Percentiles rank a stretch among this genome's conserved stretches.
Evolutionary conservation across 2,329 filamentous ascomycete species (phyloP).

Genomic region (Amauroascus niger): DNA sequence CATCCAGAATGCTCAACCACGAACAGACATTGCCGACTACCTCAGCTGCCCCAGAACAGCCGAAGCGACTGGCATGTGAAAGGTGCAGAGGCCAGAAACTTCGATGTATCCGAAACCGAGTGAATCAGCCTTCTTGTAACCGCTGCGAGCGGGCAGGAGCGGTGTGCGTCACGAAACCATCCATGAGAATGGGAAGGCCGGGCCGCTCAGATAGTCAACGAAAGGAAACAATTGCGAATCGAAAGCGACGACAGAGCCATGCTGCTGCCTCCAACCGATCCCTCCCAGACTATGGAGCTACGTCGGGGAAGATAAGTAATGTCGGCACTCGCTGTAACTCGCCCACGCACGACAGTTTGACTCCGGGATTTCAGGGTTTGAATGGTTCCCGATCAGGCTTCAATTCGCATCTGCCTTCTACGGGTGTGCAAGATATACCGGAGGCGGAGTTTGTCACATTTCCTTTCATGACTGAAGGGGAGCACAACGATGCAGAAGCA

Average conservation of each 20-base stretch:
- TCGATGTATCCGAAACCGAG: slow-evolving; percentile 9
- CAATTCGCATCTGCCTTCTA: background rate
- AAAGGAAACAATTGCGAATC: slow-evolving; percentile 6
- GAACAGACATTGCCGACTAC: background rate
- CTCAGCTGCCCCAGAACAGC: slow-evolving; percentile 1
- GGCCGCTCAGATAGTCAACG: slow-evolving; percentile 7
- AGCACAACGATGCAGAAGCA: background rate
- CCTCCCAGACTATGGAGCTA: background rate
- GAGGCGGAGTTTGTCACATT: background rate
- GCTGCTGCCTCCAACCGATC: background rate
- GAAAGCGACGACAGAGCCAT: slow-evolving; percentile 5
- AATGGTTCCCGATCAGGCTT: background rate
- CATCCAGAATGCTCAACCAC: background rate
- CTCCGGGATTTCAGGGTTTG: background rate
- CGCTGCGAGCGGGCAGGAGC: slow-evolving; percentile 9
- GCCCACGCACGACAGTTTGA: background rate
- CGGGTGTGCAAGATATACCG: background rate
- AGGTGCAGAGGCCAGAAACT: slow-evolving; percentile 11
- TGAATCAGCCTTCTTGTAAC: slow-evolving; percentile 8
- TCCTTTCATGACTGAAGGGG: background rate
- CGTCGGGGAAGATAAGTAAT: background rate
- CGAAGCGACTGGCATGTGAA: slow-evolving; percentile 10
- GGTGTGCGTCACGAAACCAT: slow-evolving; percentile 9
- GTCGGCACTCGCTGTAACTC: background rate
- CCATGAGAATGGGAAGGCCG: slow-evolving; percentile 9